These are phyloP conservation scores for Alternaria sp. DNA, from an alignment of 2,329 filamentous ascomycete genomes.

Conservation along the genomic window DNA sequence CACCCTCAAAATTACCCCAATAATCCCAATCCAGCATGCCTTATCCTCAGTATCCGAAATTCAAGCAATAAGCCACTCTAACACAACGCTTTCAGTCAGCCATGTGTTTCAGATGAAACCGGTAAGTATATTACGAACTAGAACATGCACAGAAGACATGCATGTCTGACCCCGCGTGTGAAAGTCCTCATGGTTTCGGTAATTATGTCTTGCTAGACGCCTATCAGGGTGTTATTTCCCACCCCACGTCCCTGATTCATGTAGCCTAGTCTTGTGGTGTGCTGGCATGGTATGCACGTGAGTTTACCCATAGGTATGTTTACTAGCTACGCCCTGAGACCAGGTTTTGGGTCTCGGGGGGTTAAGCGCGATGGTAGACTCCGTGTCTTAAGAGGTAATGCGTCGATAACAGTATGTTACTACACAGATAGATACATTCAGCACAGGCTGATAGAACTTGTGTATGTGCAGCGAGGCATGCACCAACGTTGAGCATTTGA, in stretches of 20 bases:
- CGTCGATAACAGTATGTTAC: background rate
- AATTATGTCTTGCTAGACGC: background rate
- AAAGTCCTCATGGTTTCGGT: background rate
- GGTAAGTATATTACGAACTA: background rate
- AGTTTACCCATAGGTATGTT: background rate
- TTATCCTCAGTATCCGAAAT: background rate
- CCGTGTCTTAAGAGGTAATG: background rate
- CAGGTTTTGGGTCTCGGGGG: background rate
- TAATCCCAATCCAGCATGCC: background rate
- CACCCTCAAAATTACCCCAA: background rate
- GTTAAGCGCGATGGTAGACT: background rate
- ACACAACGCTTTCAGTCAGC: background rate
- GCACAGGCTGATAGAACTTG: background rate
- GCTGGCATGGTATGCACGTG: slow-evolving; percentile 1
- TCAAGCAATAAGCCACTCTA: background rate
- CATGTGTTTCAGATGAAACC: background rate
- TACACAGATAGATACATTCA: background rate
- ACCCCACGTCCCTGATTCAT: background rate
- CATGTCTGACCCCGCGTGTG: background rate
- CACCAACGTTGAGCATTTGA: background rate
- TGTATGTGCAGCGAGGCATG: background rate
- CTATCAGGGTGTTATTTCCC: background rate
- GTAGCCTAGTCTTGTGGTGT: background rate
- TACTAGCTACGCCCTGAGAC: background rate
- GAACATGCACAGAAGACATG: background rate